Evolutionary conservation across 768 basidiomycete genomes (phyloP).

Genomic region (Lactarius akahatsu): DNA sequence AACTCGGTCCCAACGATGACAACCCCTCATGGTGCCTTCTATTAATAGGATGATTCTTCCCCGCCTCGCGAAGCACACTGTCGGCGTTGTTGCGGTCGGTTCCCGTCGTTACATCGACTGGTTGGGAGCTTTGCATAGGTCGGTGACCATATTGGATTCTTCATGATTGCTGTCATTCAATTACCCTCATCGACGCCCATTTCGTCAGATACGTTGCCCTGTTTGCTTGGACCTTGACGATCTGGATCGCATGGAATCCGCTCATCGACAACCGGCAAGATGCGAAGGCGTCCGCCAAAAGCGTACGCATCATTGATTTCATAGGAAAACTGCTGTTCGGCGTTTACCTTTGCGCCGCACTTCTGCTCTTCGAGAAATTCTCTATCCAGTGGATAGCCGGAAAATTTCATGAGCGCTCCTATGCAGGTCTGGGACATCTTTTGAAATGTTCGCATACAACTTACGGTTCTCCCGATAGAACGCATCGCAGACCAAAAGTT

Average conservation of each 20-base stretch:
- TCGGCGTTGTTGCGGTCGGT: constrained; percentile 73
- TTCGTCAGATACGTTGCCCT: constrained; percentile 57
- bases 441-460: constrained; percentile 15
- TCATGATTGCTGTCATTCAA: constrained; percentile 30
- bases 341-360: constrained; percentile 60
- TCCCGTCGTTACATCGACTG: constrained; percentile 78
- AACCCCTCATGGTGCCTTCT: neutral
- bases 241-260: constrained; percentile 75
- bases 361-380: constrained; percentile 81
- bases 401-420: constrained; percentile 79
- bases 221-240: constrained; percentile 59
- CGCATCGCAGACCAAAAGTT: constrained; percentile 82
- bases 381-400: constrained; percentile 82
- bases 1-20: constrained; percentile 5
- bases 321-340: constrained; percentile 72
- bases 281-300: constrained; percentile 32
- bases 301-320: constrained; percentile 48
- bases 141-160: constrained; percentile 27
- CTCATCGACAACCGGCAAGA: constrained; percentile 52
- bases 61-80: constrained; percentile 52
- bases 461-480: constrained; percentile 44
- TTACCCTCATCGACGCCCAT: neutral
- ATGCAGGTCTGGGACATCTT: constrained; percentile 45
- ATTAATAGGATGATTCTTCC: constrained; percentile 43
- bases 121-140: constrained; percentile 64